Conservation (phyloP, 2,329 filamentous ascomycete genomes). For the Phialemonium atrogriseum region DNA sequence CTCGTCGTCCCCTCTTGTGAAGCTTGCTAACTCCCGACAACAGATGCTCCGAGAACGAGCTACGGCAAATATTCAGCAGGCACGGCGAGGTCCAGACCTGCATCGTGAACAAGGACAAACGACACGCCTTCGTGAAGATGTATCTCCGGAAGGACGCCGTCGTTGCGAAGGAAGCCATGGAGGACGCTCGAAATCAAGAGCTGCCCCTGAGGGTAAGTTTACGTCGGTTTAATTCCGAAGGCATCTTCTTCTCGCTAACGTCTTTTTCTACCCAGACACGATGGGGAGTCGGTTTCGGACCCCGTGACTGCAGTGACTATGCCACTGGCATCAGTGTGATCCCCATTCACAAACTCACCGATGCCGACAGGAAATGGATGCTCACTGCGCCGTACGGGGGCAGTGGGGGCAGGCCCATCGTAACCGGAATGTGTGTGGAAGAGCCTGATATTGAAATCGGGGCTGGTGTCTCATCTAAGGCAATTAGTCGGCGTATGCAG, state of each 20-base stretch:
- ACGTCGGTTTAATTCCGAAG: too few species aligned
- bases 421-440: slow-evolving; percentile 80
- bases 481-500: slow-evolving; percentile 61
- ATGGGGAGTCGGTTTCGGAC: slow-evolving; percentile 96
- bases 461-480: slow-evolving; percentile 93
- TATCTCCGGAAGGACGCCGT: slow-evolving; percentile 79
- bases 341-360: slow-evolving; percentile 84
- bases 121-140: slow-evolving; percentile 99
- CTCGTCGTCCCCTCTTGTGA: background rate
- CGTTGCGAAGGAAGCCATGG: slow-evolving; percentile 78
- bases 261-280: slow-evolving; percentile 49
- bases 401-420: slow-evolving; percentile 74
- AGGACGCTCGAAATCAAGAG: slow-evolving; percentile 64
- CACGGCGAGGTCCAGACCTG: slow-evolving; percentile 91
- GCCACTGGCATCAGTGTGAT: slow-evolving; percentile 86
- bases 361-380: slow-evolving; percentile 97
- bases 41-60: slow-evolving; percentile 70
- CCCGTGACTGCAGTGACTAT: slow-evolving; percentile 95
- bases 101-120: slow-evolving; percentile 96
- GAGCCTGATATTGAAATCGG: slow-evolving; percentile 99
- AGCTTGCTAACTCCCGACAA: slow-evolving; percentile 12
- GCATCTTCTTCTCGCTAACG: too few species aligned
- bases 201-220: slow-evolving; percentile 61
- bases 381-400: slow-evolving; percentile 88
- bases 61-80: slow-evolving; percentile 70